phyloP scores from a whole-genome alignment of 2,329 filamentous ascomycete species.

The Polychaeton citri region DNA sequence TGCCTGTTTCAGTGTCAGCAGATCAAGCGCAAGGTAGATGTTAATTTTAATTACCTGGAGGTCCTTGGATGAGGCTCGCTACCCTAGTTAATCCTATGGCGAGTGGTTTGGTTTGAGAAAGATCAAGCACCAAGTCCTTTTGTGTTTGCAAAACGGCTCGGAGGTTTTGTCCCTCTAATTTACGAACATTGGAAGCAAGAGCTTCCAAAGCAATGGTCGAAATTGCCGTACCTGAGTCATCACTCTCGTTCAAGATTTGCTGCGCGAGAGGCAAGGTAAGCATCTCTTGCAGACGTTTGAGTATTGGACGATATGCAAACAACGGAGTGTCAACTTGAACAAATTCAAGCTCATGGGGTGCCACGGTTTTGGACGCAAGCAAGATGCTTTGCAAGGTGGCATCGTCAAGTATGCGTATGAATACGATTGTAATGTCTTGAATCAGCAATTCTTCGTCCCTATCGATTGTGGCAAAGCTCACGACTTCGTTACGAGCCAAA shows the following conservation, averaged over 20 bases:
- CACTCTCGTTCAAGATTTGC: constrained; percentile 31
- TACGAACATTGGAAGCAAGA: constrained; percentile 15
- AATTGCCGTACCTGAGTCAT: constrained; percentile 2
- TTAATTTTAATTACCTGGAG: constrained; percentile 41
- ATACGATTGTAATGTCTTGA: constrained; percentile 32
- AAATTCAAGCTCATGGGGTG: constrained; percentile 31
- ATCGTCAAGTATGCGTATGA: constrained; percentile 38
- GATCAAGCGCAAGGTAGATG: background rate
- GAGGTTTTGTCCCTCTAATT: constrained; percentile 15
- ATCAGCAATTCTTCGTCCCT: constrained; percentile 37
- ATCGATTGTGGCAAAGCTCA: constrained; percentile 48
- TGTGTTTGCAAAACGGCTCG: constrained; percentile 17
- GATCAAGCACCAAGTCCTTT: constrained; percentile 30
- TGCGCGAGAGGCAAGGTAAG: constrained; percentile 42
- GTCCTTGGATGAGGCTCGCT: constrained; percentile 56
- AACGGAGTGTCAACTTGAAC: constrained; percentile 50
- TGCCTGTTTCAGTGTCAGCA: no score
- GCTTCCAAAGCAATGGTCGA: constrained; percentile 14
- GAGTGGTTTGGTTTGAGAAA: constrained; percentile 45
- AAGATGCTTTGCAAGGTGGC: constrained; percentile 36
- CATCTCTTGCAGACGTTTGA: constrained; percentile 45
- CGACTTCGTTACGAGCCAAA: constrained; percentile 35
- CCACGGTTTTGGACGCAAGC: constrained; percentile 23
- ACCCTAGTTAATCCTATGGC: constrained; percentile 38
- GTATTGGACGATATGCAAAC: constrained; percentile 56